Evolutionary conservation across 2,329 filamentous ascomycete species (phyloP).

Genomic region (Tolypocladium ophioglossoides): DNA sequence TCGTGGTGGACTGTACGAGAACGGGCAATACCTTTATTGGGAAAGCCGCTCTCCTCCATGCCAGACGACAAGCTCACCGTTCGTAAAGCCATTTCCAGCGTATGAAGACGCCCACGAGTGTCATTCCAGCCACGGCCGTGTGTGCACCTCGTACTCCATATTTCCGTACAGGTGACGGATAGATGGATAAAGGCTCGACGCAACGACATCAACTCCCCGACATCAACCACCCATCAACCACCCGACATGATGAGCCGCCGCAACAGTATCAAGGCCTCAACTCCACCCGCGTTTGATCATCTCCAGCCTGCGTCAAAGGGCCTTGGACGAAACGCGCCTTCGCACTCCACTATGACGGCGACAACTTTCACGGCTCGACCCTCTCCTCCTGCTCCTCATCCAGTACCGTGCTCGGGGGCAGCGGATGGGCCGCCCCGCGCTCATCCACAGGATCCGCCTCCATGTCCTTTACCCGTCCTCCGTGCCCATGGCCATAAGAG

Average conservation of each 20-base stretch:
- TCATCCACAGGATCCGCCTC: not conserved
- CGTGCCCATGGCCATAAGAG: not conserved
- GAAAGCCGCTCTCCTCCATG: no score
- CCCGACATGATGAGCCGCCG: not conserved
- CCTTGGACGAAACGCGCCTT: not conserved
- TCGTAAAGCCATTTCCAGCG: no score
- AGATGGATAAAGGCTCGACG: not conserved
- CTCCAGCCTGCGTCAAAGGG: not conserved
- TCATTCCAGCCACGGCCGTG: not conserved
- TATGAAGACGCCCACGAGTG: not conserved
- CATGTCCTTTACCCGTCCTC: not conserved
- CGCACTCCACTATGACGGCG: not conserved
- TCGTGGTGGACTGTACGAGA: no score
- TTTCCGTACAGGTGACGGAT: not conserved
- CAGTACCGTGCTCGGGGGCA: not conserved
- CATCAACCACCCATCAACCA: not conserved
- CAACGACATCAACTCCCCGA: not conserved
- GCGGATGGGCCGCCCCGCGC: not conserved
- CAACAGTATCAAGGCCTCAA: not conserved
- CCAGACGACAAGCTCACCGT: no score
- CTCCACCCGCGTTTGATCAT: not conserved
- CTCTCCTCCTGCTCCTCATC: not conserved
- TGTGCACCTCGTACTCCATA: no score
- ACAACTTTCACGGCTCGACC: not conserved
- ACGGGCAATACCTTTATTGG: no score